Evolutionary conservation across 148 eudicot genomes (phyloP).

Genomic region (Rhododendron ovatum): DNA sequence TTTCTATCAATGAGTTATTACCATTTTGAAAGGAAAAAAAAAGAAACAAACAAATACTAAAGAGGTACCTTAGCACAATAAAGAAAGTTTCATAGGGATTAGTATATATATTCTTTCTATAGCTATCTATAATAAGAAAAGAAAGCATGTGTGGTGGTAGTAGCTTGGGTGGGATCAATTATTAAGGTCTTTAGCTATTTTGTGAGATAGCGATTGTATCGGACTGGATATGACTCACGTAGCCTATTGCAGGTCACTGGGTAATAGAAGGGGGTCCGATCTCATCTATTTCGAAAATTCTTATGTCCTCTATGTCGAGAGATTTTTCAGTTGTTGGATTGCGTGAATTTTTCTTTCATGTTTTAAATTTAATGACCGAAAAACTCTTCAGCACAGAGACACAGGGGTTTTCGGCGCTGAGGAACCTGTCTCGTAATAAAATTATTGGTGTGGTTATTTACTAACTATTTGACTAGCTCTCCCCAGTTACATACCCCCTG

Average conservation of each 20-base stretch:
- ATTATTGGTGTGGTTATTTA: not conserved
- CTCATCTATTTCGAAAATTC: too few relatives aligned
- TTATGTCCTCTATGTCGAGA: too few relatives aligned
- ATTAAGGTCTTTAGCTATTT: not conserved
- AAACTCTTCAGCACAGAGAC: too few relatives aligned
- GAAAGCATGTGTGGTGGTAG: not conserved
- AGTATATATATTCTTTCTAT: not conserved
- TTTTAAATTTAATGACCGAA: too few relatives aligned
- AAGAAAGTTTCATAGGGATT: slow-evolving; percentile 14
- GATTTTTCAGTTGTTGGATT: too few relatives aligned
- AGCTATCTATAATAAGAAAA: not conserved
- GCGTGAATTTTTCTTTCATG: too few relatives aligned
- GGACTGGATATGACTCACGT: not conserved
- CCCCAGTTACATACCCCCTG: not conserved
- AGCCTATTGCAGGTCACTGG: not conserved
- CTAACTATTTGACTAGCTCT: not conserved
- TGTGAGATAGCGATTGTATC: not conserved
- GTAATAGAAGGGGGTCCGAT: too few relatives aligned
- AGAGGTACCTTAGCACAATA: not conserved
- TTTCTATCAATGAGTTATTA: not conserved
- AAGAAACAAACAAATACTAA: not conserved
- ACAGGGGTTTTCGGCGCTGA: too few relatives aligned
- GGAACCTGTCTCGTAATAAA: too few relatives aligned
- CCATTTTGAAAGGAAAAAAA: too few relatives aligned
- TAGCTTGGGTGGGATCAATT: not conserved